Base-by-base conservation (phyloP, 225 moss, liverwort and hornwort genomes). In the Rhytidiadelphus loreus region DNA sequence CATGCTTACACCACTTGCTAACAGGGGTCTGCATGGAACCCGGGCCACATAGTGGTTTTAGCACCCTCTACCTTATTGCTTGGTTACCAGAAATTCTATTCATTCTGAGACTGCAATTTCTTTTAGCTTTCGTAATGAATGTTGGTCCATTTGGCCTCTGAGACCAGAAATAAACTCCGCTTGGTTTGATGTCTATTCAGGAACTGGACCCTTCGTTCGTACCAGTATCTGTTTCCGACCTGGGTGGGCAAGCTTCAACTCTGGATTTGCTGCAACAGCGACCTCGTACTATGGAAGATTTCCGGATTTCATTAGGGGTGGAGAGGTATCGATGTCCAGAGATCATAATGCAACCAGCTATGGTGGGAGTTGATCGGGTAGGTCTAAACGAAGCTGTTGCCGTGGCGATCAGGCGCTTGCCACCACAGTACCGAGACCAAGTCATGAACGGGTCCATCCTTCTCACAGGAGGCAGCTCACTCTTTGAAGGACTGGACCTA, bases 301-400 rank as follows among this genome's bases (percentile, higher is more conserved):
- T 95, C 88, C 95, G 97, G 29, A 97, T 98, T n/a, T 93, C 93
- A 7, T 80, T 98, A 35, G 98, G 93, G 12, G 91, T 90, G 21
- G 98, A 97, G 87, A 93, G 97, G 48, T 96, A 92, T 74, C 96
- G 98, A 7, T 96, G 96, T 86, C 95, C 98, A 22, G 98, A 98
- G 86, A 98, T 98, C 72, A 83, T 96, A 53, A 92, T 97, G 95
- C 97, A 98, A 83, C 98, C 98, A 43, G 82, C 93, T 23, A 95
- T 98, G 97, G 93, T 93, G 60, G 98, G 98, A 77, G 88, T 98
- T 32, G 98, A 98, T 83, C 97, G 97, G 82, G 96, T 95, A 76
- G 98, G 98, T 59, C 64, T 98, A 60, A 94, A 96, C 56, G 98
- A 98, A 91, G 91, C 95, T 72, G 95, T 96, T 61, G 95, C 92